Evolutionary conservation across 2,329 filamentous ascomycete species (phyloP), one percentile per base, ranked within the genome.

Genomic region (Epichloe typhina): DNA sequence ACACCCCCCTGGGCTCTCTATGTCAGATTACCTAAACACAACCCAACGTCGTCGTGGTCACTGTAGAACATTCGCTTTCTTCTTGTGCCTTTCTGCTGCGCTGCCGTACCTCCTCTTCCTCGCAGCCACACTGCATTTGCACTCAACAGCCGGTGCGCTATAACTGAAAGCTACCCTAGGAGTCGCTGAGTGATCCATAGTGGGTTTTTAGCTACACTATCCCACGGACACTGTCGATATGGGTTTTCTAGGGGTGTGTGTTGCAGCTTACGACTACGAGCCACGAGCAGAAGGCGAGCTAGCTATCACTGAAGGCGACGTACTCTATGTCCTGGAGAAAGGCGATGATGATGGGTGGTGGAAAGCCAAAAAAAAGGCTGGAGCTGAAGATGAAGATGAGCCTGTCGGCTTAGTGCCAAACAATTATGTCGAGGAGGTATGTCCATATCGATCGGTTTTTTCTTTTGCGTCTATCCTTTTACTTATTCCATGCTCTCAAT

Each of bases 351-450:
- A 81, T 82, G 70, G 88, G 64, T 97, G 93, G 93, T 97, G 93
- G 93, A 93, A 84, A 67, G 88, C 86, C 46, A 95, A 95, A 75
- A 95, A 94, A 75, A 88, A 84, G 71, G 88, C 89, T 56, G 79
- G 79, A 35, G 77, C 73, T 26, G 86, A 90, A 38, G 89, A 95
- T 42, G 89, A 95, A 41, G 90, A 95, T 42, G 90, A 96, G 69
- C 90, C 90, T 3, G 82, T 88, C 59, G 90, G 90, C 53, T 70
- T 96, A 63, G 83, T 98, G 53, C 93, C 93, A 13, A 90, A 86
- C 64, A 98, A 96, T 67, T 98, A 98, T 66, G 77, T 98, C 51
- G 85, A 96, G 72, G 82, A 94, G 83, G 89, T 95, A 21, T 65
- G 75, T 55, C 57, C 48, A 13, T 35, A 15, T 11, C 33, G 17